Conservation (phyloP, 2,329 filamentous ascomycete species). For the Arthrinium phaeospermum region DNA sequence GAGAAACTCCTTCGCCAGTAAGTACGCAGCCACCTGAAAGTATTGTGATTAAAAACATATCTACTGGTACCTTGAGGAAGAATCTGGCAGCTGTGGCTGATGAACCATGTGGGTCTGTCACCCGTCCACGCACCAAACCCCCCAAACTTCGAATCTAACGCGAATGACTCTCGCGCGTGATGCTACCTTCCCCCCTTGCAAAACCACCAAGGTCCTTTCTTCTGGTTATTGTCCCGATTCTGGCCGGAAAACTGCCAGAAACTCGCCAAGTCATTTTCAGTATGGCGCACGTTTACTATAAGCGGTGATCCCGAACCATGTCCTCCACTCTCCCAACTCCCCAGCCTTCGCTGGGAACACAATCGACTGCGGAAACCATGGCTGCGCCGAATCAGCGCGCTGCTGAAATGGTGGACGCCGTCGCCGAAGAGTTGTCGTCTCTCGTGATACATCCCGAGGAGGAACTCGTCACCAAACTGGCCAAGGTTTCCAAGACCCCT, state of each 20-base stretch:
- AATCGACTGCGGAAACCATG: background rate
- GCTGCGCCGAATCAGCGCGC: background rate
- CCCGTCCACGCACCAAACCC: constrained; percentile 4
- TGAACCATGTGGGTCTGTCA: constrained; percentile 5
- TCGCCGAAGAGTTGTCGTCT: background rate
- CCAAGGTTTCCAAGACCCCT: constrained; percentile 4
- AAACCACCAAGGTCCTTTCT: background rate
- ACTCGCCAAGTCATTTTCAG: background rate
- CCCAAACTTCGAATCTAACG: constrained; percentile 8
- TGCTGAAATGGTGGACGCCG: background rate
- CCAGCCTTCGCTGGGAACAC: background rate
- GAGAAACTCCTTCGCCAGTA: background rate
- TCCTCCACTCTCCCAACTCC: background rate
- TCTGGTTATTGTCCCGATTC: background rate
- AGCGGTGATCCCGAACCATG: background rate
- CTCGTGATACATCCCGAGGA: background rate
- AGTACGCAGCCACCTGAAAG: background rate
- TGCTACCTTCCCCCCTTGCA: background rate
- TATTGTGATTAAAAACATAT: background rate
- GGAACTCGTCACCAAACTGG: background rate
- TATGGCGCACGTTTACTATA: background rate
- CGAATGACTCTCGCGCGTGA: constrained; percentile 7
- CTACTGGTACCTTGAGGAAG: too few species aligned
- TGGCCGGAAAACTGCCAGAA: background rate
- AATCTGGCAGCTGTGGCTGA: background rate